Base-by-base conservation (phyloP, 441 rosid genomes). In the Gossypium aridum region DNA sequence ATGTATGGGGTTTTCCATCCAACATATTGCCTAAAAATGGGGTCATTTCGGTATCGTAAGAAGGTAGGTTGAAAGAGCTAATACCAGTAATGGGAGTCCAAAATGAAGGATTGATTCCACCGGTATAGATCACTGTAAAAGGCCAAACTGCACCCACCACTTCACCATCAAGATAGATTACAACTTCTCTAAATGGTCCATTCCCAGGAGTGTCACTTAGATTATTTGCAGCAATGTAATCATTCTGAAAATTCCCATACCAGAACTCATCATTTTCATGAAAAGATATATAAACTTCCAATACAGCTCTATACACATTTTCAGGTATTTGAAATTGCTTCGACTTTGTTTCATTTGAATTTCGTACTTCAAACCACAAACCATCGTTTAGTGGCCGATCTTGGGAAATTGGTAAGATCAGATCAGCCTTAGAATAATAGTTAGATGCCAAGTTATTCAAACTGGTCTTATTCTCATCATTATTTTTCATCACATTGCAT, bases 261-360 rank as follows among this genome's bases (percentile, higher is more conserved):
- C 99, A 94, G 77, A 83, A 87, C 83, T 94, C 98, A 81, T 94
- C 99, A n/a, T 83, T 83, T 87, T 91, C 96, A 77, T 94, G 99
- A 56, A 90, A 94, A 56, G 98, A 94, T 63, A 92, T 83, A 72
- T 91, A 92, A 70, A 94, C 98, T 77, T 94, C 98, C 76, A 94
- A 73, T 64, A 92, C 93, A 55, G 97, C 99, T 83, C 97, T 88
- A 67, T 91, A 89, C 26, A 83, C 97, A 83, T 94, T 94, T 82
- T 25, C 79, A 3, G 99, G 97, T 25, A 90, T 82, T 28, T 56
- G 66, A 17, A 94, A 63, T 23, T 88, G 84, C 80, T 90, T 89
- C 73, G 56, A 72, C 74, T 79, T 70, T 1, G 68, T 66, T 45
- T 86, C 87, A 7, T 79, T 76, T 0, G 84, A 81, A 64, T 82